Evolutionary conservation across 495 filamentous ascomycete species (phyloP).

Genomic region (Monascus purpureus): DNA sequence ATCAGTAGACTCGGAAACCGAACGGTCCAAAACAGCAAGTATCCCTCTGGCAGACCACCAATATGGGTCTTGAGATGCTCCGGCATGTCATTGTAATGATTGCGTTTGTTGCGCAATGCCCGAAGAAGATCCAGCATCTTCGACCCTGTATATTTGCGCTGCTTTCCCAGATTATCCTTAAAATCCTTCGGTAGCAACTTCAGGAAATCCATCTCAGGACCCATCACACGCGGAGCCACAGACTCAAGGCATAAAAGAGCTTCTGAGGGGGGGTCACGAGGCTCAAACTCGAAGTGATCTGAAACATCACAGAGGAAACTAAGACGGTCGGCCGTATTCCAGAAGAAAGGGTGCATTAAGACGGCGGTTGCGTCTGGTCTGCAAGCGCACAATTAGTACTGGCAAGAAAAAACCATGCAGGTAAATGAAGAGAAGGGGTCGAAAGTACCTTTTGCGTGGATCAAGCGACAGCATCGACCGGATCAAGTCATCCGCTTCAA

Average conservation of each 20-base stretch:
- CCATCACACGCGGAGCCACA: slow-evolving; percentile 36
- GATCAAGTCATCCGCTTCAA: slow-evolving; percentile 78
- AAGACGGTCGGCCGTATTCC: slow-evolving; percentile 72
- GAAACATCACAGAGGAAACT: slow-evolving; percentile 86
- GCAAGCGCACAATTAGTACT: slow-evolving; percentile 1
- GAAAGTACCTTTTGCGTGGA: slow-evolving; percentile 45
- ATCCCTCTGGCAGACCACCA: slow-evolving; percentile 69
- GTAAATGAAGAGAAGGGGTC: slow-evolving; percentile 2
- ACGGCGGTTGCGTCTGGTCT: slow-evolving; percentile 60
- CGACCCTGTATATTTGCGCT: slow-evolving; percentile 82
- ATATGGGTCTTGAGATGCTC: slow-evolving; percentile 63
- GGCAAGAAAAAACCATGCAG: slow-evolving; percentile 3
- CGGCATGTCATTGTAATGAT: slow-evolving; percentile 87
- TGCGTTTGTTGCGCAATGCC: slow-evolving; percentile 87
- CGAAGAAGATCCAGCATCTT: slow-evolving; percentile 76
- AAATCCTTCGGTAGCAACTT: slow-evolving; percentile 62
- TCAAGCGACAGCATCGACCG: slow-evolving; percentile 64
- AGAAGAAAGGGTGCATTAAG: slow-evolving; percentile 92
- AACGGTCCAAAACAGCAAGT: slow-evolving; percentile 71
- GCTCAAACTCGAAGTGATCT: slow-evolving; percentile 88
- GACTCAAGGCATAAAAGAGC: slow-evolving; percentile 51
- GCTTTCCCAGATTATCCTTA: slow-evolving; percentile 77
- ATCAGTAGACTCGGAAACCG: slow-evolving; percentile 76
- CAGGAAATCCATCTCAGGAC: slow-evolving; percentile 60
- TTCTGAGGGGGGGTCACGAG: slow-evolving; percentile 59